Base-by-base conservation (phyloP, 148 eudicot species). In the Agrostemma githago region DNA sequence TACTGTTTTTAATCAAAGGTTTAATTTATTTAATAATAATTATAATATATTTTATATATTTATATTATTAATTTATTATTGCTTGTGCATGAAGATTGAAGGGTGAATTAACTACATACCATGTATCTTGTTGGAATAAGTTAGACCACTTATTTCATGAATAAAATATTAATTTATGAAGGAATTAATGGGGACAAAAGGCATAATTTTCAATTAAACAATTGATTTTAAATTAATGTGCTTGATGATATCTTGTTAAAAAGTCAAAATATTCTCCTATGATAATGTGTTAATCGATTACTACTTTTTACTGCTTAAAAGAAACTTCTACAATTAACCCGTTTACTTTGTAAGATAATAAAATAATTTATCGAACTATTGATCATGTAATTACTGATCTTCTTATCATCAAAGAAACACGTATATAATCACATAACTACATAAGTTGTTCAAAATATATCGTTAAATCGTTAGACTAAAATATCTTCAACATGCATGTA, bases 161-260 rank as follows among this genome's bases (percentile, higher is more conserved):
- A 72, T 70, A 26, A 69, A 85, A 79, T 75, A 82, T 73, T 58
- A 57, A 44, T 43, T 7, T 43, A 11, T 10, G 37, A 44, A 58
- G 44, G 38, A 16, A 64, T 19, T 16, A 48, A 34, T 68, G 84
- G 84, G 73, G 77, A 68, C 79, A 80, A 79, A 62, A 73, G 66
- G 48, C 41, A 61, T 21, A 70, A 73, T 73, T 83, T 85, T 85
- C 82, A 85, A 83, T 80, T 74, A 73, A 83, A 83, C 82, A 85
- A 73, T 17, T 9, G 76, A 72, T 76, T 82, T 83, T 26, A 26
- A 26, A 26, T 26, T 26, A 26, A 59, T 79, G 74, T 39, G 53
- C 63, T 51, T 51, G 15, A 62, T 26, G 75, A 77, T 77, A 16
- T 34, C 65, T 57, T 9, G 56, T 17, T 68, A 44, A 19, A 56